A percentile compares a stretch with the other conserved stretches of the same genome.
These are phyloP conservation scores for Fraxinus paxiana DNA, from an alignment of 305 asterid species.

Conservation along the genomic window DNA sequence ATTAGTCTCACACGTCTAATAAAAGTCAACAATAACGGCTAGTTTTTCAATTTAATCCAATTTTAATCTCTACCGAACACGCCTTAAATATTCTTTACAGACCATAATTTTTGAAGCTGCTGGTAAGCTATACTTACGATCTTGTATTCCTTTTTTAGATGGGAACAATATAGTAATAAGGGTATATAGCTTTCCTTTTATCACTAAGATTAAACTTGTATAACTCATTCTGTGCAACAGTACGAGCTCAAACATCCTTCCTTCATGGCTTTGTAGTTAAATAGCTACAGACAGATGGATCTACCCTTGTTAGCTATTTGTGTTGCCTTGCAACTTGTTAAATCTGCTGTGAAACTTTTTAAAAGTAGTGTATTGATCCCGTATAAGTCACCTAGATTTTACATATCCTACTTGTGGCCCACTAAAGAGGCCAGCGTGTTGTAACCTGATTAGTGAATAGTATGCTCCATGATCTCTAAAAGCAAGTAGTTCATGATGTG, in stretches of 20 bases:
- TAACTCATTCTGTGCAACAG: not conserved
- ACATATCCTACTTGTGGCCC: not conserved
- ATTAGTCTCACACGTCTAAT: too few species aligned
- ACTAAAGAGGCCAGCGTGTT: slow-evolving; percentile 27
- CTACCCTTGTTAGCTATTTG: not conserved
- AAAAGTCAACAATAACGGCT: too few species aligned
- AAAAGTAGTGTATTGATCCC: not conserved
- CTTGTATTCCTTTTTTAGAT: not conserved
- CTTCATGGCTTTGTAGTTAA: not conserved
- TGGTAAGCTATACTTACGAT: not conserved
- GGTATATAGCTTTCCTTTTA: not conserved
- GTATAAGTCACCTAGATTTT: not conserved
- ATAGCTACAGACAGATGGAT: not conserved
- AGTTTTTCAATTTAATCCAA: too few species aligned
- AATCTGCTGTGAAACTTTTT: not conserved
- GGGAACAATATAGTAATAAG: not conserved
- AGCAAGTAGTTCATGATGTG: slow-evolving; percentile 52
- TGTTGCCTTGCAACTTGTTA: not conserved
- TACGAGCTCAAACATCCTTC: not conserved
- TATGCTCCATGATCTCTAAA: slow-evolving; percentile 49
- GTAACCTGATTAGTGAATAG: slow-evolving; percentile 50
- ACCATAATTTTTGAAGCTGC: too few species aligned
- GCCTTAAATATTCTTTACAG: too few species aligned
- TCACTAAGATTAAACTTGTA: not conserved
- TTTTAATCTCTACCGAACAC: too few species aligned